These are phyloP conservation scores for Yarrowia porcina DNA, from an alignment of 805 yeast genomes.

Conservation along the genomic window DNA sequence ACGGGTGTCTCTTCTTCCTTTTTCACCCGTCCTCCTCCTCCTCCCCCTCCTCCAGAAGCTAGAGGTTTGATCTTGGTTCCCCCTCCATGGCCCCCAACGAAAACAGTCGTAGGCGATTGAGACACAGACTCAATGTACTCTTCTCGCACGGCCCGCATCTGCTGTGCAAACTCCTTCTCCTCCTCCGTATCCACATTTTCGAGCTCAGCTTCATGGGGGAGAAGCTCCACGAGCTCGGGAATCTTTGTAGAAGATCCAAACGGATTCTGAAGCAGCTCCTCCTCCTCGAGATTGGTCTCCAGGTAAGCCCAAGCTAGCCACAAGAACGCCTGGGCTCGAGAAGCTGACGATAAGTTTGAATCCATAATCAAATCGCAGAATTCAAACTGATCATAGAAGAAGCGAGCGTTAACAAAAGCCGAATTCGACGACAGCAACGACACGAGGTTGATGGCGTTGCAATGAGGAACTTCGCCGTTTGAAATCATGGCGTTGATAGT, in stretches of 20 bases:
- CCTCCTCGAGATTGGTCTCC: conserved; percentile 63
- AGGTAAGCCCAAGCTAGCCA: conserved; percentile 81
- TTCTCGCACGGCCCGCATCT: conserved; percentile 41
- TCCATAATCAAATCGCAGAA: conserved; percentile 75
- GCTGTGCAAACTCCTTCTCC: conserved; percentile 46
- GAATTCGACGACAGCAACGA: conserved; percentile 66
- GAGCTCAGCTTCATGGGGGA: conserved; percentile 35
- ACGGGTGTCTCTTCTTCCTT: conserved; percentile 22
- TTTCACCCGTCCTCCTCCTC: no score
- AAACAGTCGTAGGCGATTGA: not conserved
- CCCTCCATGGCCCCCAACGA: conserved; percentile 18
- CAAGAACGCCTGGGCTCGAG: conserved; percentile 67
- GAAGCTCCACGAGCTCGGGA: conserved; percentile 40
- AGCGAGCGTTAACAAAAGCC: conserved; percentile 49
- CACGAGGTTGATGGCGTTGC: conserved; percentile 72
- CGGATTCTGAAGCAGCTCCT: conserved; percentile 55
- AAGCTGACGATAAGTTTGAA: conserved; percentile 55
- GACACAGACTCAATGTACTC: conserved; percentile 37
- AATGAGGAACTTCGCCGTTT: conserved; percentile 40
- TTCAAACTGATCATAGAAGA: conserved; percentile 43
- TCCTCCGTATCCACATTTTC: conserved; percentile 47
- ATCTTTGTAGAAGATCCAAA: conserved; percentile 48
- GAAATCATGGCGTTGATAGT: conserved; percentile 47
- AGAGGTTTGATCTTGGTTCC: conserved; percentile 19
- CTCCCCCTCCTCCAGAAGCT: no score